These are phyloP conservation scores for Euphorbia corollata DNA, from an alignment of 441 rosid genomes.

Conservation along the genomic window DNA sequence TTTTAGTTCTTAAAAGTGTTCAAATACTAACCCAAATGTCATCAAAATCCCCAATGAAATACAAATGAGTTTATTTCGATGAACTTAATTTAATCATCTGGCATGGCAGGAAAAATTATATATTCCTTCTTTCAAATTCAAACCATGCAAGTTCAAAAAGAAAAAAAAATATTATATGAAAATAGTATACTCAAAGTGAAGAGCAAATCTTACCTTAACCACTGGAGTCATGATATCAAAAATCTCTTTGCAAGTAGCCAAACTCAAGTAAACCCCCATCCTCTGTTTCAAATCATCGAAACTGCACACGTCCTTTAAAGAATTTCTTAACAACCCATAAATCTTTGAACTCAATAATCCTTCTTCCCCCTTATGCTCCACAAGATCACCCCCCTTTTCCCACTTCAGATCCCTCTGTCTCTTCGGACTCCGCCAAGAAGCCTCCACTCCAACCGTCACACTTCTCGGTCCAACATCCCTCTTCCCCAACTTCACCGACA, in stretches of 20 bases:
- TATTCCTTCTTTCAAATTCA: background rate
- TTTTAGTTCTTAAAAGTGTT: background rate
- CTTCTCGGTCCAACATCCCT: constrained; percentile 36
- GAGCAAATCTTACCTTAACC: constrained; percentile 42
- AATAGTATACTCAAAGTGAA: background rate
- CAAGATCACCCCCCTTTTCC: constrained; percentile 25
- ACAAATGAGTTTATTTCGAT: background rate
- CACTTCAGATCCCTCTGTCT: constrained; percentile 47
- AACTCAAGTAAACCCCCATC: constrained; percentile 56
- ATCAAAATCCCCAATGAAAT: background rate
- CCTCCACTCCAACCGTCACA: constrained; percentile 35
- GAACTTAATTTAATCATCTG: constrained; percentile 4
- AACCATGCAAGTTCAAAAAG: background rate
- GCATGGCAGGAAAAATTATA: background rate
- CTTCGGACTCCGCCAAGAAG: constrained; percentile 61
- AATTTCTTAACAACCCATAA: constrained; percentile 37
- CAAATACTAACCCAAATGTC: background rate
- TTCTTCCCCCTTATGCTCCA: constrained; percentile 17
- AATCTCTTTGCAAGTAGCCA: constrained; percentile 60
- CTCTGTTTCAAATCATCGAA: constrained; percentile 76
- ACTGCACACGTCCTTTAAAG: constrained; percentile 69
- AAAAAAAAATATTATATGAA: too few species aligned
- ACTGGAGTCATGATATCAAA: constrained; percentile 56
- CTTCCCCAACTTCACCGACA: constrained; percentile 29
- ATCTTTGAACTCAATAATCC: constrained; percentile 32